Conservation (phyloP, 2,329 filamentous ascomycete genomes). For the Fusarium sp. region DNA sequence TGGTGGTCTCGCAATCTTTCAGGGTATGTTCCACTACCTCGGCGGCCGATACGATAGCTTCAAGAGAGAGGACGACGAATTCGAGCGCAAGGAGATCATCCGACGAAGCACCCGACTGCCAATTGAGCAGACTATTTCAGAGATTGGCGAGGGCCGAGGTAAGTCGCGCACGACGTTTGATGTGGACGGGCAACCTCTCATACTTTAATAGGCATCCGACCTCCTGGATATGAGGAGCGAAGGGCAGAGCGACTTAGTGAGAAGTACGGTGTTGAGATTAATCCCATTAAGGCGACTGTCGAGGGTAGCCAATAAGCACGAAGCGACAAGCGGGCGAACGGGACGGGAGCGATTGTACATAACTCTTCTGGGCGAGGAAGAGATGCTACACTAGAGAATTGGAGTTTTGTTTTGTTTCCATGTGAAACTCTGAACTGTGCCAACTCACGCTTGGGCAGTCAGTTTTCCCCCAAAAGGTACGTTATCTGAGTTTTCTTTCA, state of each 20-base stretch:
- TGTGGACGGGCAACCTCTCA: constrained; percentile 25
- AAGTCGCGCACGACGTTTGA: constrained; percentile 48
- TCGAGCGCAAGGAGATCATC: constrained; percentile 78
- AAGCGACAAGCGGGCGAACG: constrained; percentile 41
- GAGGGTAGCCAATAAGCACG: constrained; percentile 56
- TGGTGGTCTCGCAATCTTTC: constrained; percentile 63
- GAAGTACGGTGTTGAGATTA: constrained; percentile 88
- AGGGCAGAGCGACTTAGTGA: constrained; percentile 84
- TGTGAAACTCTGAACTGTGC: constrained; percentile 43
- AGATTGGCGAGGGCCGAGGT: constrained; percentile 91
- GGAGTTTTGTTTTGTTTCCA: constrained; percentile 52
- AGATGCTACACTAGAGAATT: constrained; percentile 56
- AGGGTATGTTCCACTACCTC: constrained; percentile 76
- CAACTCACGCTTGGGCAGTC: constrained; percentile 30
- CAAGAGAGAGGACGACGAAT: constrained; percentile 74
- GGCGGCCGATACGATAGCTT: constrained; percentile 67
- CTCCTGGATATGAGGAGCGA: constrained; percentile 85
- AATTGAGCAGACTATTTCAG: constrained; percentile 80
- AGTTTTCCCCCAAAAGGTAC: constrained; percentile 42
- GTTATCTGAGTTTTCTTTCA: constrained; percentile 15
- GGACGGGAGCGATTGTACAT: constrained; percentile 51
- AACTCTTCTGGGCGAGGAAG: constrained; percentile 52
- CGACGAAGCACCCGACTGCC: constrained; percentile 80
- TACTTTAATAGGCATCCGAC: constrained; percentile 74
- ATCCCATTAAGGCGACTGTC: constrained; percentile 67